These are phyloP conservation scores for Phytophthora lateralis DNA, from an alignment of 352 stramenopile genomes.

Conservation along the genomic window DNA sequence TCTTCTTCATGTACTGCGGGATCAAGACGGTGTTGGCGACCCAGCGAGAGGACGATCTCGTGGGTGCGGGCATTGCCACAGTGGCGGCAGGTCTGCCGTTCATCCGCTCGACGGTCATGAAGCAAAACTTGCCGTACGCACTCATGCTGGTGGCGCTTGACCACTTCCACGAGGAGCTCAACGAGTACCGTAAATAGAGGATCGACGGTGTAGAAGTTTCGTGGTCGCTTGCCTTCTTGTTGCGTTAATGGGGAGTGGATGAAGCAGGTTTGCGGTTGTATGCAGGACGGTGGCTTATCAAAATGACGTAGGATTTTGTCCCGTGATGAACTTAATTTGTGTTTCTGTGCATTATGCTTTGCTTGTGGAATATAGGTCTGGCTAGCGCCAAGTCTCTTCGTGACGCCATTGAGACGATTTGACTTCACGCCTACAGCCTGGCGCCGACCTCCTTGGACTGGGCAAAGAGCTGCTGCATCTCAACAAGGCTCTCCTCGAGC, in stretches of 20 bases:
- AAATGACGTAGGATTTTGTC: not conserved
- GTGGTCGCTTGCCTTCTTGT: no score
- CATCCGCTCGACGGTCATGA: constrained; percentile 63
- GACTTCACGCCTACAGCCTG: constrained; percentile 39
- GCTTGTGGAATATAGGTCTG: constrained; percentile 8
- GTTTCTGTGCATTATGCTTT: constrained; percentile 5
- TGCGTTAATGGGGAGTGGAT: no score
- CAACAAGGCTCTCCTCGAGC: constrained; percentile 75
- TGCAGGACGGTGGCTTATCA: no score
- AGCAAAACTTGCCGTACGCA: constrained; percentile 78
- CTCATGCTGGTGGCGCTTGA: constrained; percentile 80
- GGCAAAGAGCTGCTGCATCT: constrained; percentile 79
- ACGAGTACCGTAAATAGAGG: constrained; percentile 50
- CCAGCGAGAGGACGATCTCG: constrained; percentile 64
- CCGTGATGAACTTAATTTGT: not conserved
- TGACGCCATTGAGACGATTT: not conserved
- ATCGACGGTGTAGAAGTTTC: not conserved
- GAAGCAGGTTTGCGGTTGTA: no score
- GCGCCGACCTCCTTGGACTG: constrained; percentile 31
- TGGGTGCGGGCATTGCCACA: constrained; percentile 63
- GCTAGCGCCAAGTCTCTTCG: not conserved
- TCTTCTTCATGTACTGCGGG: constrained; percentile 82
- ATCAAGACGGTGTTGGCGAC: constrained; percentile 74
- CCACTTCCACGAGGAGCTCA: constrained; percentile 85
- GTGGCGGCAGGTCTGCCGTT: constrained; percentile 60